Base-by-base conservation (phyloP, 2,329 filamentous ascomycete species). In the Didymella pinodella region DNA sequence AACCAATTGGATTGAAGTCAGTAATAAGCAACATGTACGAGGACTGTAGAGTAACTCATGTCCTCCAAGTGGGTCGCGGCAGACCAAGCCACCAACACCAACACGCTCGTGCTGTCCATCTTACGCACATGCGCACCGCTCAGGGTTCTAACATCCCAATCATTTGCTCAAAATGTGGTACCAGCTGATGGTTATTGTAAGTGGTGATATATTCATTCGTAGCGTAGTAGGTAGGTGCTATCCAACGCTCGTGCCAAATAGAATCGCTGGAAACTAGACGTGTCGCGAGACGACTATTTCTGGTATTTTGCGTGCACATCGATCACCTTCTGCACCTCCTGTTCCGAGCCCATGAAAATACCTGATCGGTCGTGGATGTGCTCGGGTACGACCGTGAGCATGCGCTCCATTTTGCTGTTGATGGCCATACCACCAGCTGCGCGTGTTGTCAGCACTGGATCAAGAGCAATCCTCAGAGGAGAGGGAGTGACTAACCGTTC, bases 311-410 rank as follows among this genome's bases (percentile, higher is more conserved):
- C 89, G 82, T 95, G 90, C 72, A 90, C 89, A 61, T 87, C 82
- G 79, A 97, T 96, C 67, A 98, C 92, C 84, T 96, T 97, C 82
- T 97, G 92, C 48, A 99, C 86, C 82, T 99, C 95, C 63, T 96
- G 91, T 69, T 90, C 92, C 71, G 93, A 97, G 65, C 95, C 95
- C 83, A 99, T 86, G 82, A 96, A 99, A 73, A 99, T 97, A 67
- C 95, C 95, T 20, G 93, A 93, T 75, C 89, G 87, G 81, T 99
- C 95, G 79, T 99, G 95, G 73, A 99, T 99, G 78, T 92, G 85
- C 78, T 96, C 90, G 2, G 95, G 95, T 1, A 92, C 87, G 40
- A 98, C 88, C 55, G 92, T 89, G 67, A 99, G 83, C 90, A 99
- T 93, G 61, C 94, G 87, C 67, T 87, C 82, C 93, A 97, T 97